Evolutionary conservation across 192 early-diverging fungal genomes (phyloP).

Genomic region (Dispira simplex): DNA sequence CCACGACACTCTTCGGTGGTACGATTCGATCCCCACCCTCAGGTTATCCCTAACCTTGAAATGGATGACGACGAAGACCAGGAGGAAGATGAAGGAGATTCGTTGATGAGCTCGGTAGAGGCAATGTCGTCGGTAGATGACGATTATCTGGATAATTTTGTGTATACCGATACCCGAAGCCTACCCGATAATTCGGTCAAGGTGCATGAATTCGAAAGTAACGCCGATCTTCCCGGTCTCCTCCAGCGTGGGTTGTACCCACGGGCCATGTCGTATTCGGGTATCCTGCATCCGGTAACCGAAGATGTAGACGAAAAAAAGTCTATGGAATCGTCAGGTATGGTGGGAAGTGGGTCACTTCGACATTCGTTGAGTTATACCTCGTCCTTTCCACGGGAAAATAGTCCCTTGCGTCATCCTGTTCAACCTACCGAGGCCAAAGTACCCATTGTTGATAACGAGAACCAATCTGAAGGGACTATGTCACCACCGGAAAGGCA

Average conservation of each 20-base stretch:
- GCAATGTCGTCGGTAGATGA: neutral
- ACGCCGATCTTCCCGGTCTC: neutral
- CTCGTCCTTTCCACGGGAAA: too few species aligned
- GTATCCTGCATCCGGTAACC: neutral
- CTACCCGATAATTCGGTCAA: neutral
- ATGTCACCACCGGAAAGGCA: too few species aligned
- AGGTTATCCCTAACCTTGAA: neutral
- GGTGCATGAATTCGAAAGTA: neutral
- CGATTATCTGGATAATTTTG: neutral
- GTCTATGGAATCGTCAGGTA: too few species aligned
- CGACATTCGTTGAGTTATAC: too few species aligned
- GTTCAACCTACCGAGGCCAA: too few species aligned
- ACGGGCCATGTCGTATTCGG: neutral
- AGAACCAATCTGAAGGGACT: too few species aligned
- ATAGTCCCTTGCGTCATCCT: too few species aligned
- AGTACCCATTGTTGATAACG: too few species aligned
- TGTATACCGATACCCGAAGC: neutral
- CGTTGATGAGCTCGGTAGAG: too few species aligned
- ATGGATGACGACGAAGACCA: neutral
- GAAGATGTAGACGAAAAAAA: neutral
- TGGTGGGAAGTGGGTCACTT: too few species aligned
- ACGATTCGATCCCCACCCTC: too few species aligned
- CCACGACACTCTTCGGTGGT: too few species aligned
- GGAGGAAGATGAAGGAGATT: neutral
- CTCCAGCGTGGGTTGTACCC: slow-evolving; percentile 1